phyloP scores from a whole-genome alignment of 2,329 filamentous ascomycete species.

The Lachnum nothofagi region DNA sequence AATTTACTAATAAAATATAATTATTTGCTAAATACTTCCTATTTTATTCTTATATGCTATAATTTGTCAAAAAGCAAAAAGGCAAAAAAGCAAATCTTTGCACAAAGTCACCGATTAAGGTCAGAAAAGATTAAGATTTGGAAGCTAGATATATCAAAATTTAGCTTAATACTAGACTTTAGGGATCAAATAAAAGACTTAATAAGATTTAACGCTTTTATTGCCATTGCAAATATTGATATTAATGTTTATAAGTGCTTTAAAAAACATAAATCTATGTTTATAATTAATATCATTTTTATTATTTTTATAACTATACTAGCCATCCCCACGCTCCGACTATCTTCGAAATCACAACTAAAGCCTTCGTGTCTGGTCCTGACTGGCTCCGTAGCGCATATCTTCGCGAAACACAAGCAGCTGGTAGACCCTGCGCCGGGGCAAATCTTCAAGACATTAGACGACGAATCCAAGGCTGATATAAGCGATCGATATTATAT shows the following conservation, averaged over 20 bases:
- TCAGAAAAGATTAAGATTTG: constrained; percentile 12
- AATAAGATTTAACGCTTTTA: constrained; percentile 34
- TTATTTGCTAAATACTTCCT: constrained; percentile 27
- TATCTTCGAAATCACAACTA: constrained; percentile 18
- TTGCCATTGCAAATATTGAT: constrained; percentile 34
- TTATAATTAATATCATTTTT: constrained; percentile 29
- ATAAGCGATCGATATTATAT: constrained; percentile 34
- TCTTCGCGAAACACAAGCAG: not conserved
- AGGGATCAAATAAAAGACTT: constrained; percentile 33
- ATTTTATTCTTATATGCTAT: constrained; percentile 37
- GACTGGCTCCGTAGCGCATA: constrained; percentile 36
- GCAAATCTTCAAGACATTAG: constrained; percentile 15
- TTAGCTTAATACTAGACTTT: constrained; percentile 9
- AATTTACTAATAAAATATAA: not conserved
- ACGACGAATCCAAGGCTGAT: constrained; percentile 1
- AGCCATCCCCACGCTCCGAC: constrained; percentile 25
- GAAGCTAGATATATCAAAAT: constrained; percentile 13
- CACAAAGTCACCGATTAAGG: constrained; percentile 1
- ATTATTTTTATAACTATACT: constrained; percentile 27
- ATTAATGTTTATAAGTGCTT: not conserved
- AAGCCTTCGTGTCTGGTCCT: constrained; percentile 22
- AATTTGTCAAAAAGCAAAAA: constrained; percentile 39
- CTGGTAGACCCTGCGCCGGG: constrained; percentile 24
- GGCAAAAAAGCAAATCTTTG: constrained; percentile 35
- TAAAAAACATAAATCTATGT: constrained; percentile 21